Evolutionary conservation across 768 basidiomycete genomes (phyloP).

Genomic region (Macrolepiota dolichaula): DNA sequence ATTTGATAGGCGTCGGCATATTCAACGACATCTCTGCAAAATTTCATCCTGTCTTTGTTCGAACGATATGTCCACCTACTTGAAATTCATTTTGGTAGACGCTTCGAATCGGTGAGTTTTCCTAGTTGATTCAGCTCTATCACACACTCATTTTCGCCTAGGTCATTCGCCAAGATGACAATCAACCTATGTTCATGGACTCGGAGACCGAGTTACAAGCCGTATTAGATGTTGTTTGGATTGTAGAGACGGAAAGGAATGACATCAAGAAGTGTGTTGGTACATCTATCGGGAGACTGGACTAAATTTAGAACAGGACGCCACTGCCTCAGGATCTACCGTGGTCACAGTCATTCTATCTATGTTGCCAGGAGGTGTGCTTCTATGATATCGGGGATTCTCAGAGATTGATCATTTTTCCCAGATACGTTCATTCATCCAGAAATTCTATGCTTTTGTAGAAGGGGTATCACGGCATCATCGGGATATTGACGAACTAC

Average conservation of each 20-base stretch:
- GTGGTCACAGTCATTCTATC: conserved; percentile 93
- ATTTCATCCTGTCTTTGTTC: conserved; percentile 83
- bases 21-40: conserved; percentile 77
- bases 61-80: conserved; percentile 85
- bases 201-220: conserved; percentile 59
- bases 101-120: conserved; percentile 71
- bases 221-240: conserved; percentile 82
- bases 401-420: not conserved
- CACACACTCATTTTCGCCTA: conserved; percentile 24
- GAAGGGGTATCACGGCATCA: conserved; percentile 94
- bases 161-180: conserved; percentile 87
- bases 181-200: conserved; percentile 80
- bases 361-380: conserved; percentile 86
- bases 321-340: conserved; percentile 72
- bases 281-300: not conserved
- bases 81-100: conserved; percentile 73
- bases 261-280: conserved; percentile 52
- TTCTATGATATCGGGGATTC: not conserved
- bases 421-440: conserved; percentile 84
- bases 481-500: conserved; percentile 85
- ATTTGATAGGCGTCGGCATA: conserved; percentile 75
- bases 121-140: not conserved
- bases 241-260: conserved; percentile 63
- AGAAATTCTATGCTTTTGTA: conserved; percentile 94
- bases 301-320: conserved; percentile 37